These are phyloP conservation scores for Aspergillus kassunensis DNA, from an alignment of 495 filamentous ascomycete genomes.

Conservation along the genomic window DNA sequence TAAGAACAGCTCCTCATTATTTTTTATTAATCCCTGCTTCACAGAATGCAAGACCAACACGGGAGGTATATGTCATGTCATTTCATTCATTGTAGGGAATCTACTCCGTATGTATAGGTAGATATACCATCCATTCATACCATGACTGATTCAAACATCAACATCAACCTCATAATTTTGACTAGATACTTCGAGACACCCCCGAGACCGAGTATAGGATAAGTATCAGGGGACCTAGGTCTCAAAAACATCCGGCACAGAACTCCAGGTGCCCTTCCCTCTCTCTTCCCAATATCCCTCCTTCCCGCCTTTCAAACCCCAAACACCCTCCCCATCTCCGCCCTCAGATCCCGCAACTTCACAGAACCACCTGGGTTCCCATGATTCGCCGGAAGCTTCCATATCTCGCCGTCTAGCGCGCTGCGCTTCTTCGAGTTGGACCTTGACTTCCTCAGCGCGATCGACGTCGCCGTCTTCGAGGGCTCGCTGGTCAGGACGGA, in stretches of 20 bases:
- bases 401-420: constrained; percentile 66
- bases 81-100: too few species aligned
- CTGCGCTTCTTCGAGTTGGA: constrained; percentile 80
- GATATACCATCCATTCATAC: too few species aligned
- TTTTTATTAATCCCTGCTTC: too few species aligned
- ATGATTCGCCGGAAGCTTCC: constrained; percentile 66
- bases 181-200: too few species aligned
- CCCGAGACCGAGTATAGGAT: too few species aligned
- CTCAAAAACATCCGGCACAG: constrained; percentile 70
- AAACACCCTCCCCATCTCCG: constrained; percentile 71
- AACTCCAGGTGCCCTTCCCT: constrained; percentile 61
- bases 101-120: too few species aligned
- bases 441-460: constrained; percentile 77
- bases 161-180: neutral
- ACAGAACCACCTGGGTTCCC: constrained; percentile 86
- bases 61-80: too few species aligned
- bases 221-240: constrained; percentile 3
- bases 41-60: too few species aligned
- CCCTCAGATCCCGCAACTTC: too few species aligned
- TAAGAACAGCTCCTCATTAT: too few species aligned
- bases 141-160: too few species aligned
- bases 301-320: constrained; percentile 74
- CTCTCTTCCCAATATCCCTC: constrained; percentile 93
- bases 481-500: constrained; percentile 90
- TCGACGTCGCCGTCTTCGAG: constrained; percentile 80